A percentile compares a stretch with the other conserved stretches of the same genome.
Conservation (phyloP, 2,329 filamentous ascomycete species). For the Phoma sp. region DNA sequence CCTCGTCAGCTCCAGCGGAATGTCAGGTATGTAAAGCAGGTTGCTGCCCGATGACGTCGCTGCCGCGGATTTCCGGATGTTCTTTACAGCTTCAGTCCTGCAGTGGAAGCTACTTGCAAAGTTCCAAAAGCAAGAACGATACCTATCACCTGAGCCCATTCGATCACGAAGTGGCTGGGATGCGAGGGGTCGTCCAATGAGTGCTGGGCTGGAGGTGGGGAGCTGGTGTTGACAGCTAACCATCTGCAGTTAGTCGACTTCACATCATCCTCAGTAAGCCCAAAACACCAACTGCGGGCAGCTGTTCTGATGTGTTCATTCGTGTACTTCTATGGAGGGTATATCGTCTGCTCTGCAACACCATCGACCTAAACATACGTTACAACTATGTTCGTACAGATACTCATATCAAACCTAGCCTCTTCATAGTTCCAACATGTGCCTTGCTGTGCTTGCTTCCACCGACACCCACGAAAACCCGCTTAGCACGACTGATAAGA, state of each 20-base stretch:
- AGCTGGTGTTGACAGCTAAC: not conserved
- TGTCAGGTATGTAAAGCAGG: not conserved
- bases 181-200: slow-evolving; percentile 3
- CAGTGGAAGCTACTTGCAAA: not conserved
- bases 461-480: slow-evolving; percentile 22
- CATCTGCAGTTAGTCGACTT: not conserved
- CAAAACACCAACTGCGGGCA: not conserved
- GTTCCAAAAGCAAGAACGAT: not conserved
- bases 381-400: not conserved
- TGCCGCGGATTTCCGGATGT: slow-evolving; percentile 1
- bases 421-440: slow-evolving; percentile 40
- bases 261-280: not conserved
- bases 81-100: not conserved
- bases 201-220: slow-evolving; percentile 4
- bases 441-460: slow-evolving; percentile 29
- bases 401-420: slow-evolving; percentile 34
- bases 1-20: not conserved
- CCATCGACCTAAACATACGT: not conserved
- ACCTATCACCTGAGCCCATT: not conserved
- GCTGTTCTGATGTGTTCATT: not conserved
- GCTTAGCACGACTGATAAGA: slow-evolving; percentile 36
- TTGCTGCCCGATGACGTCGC: slow-evolving; percentile 10
- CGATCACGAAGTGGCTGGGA: slow-evolving; percentile 2
- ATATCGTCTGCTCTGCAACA: slow-evolving; percentile 4
- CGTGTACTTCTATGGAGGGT: slow-evolving; percentile 3